Conservation (phyloP, 768 basidiomycete species). For the Serendipita sp. region DNA sequence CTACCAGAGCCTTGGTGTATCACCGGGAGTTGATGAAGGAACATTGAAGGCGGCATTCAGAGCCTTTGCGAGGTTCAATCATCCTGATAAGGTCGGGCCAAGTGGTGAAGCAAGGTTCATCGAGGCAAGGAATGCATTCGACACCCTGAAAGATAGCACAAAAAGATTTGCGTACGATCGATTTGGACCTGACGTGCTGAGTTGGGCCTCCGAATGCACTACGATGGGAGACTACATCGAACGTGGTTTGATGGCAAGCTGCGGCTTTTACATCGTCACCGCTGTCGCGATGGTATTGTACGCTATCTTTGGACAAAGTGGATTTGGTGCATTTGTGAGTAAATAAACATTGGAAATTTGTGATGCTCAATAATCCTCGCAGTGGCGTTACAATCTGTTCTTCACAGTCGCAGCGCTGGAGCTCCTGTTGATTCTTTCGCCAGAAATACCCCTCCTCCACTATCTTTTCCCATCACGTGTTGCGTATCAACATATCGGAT, state of each 20-base stretch:
- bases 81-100: conserved; percentile 55
- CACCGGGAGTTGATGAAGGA: conserved; percentile 43
- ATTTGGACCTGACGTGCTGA: conserved; percentile 58
- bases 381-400: conserved; percentile 76
- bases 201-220: conserved; percentile 44
- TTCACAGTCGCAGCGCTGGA: conserved; percentile 43
- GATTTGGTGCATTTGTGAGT: conserved; percentile 50
- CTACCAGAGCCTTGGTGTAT: conserved; percentile 55
- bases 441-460: conserved; percentile 26
- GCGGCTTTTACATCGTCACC: conserved; percentile 51
- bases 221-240: conserved; percentile 54
- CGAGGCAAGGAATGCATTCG: conserved; percentile 52
- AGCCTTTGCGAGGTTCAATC: conserved; percentile 52
- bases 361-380: not conserved
- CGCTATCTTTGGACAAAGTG: conserved; percentile 42
- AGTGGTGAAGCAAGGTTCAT: conserved; percentile 51
- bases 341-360: not conserved
- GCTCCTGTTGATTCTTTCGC: conserved; percentile 45
- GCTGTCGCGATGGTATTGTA: conserved; percentile 41
- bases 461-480: conserved; percentile 45
- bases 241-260: conserved; percentile 43
- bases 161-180: conserved; percentile 77
- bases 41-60: conserved; percentile 59
- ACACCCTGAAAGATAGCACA: conserved; percentile 59
- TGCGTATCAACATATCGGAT: conserved; percentile 57